Conservation (phyloP, 345 rosid species). For the Eucalyptus tenuipes region DNA sequence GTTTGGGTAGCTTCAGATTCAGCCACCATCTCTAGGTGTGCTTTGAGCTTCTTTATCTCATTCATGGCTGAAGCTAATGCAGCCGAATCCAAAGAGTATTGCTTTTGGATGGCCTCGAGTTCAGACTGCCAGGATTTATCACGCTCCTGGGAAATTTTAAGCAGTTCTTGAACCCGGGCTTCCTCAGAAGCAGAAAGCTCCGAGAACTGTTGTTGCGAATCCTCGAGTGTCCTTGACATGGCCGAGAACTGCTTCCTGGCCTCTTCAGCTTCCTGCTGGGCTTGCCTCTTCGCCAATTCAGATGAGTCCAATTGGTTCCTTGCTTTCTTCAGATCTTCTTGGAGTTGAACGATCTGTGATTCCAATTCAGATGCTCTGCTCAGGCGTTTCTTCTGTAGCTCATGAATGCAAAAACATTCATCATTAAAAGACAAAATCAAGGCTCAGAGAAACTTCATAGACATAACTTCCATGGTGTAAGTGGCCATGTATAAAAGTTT, state of each 20-base stretch:
- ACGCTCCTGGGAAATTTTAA: constrained; percentile 73
- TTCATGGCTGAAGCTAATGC: constrained; percentile 72
- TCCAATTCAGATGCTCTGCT: constrained; percentile 31
- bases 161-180: constrained; percentile 65
- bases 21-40: constrained; percentile 51
- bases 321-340: constrained; percentile 70
- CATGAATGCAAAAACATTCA: background rate
- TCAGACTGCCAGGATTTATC: constrained; percentile 96
- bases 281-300: constrained; percentile 59
- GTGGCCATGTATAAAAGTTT: background rate
- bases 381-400: constrained; percentile 45
- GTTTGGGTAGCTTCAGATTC: constrained; percentile 55
- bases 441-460: background rate
- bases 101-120: constrained; percentile 89
- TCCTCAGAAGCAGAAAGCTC: constrained; percentile 83
- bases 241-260: constrained; percentile 39
- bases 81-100: constrained; percentile 69
- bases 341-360: constrained; percentile 60
- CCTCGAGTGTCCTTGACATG: constrained; percentile 48
- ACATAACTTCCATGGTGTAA: background rate
- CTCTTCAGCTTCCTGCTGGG: constrained; percentile 72
- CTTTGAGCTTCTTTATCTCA: constrained; percentile 84
- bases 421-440: background rate
- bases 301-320: constrained; percentile 64
- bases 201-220: constrained; percentile 48